These are phyloP conservation scores for Hygrophorus pudorinus DNA, from an alignment of 768 basidiomycete genomes.

Conservation along the genomic window DNA sequence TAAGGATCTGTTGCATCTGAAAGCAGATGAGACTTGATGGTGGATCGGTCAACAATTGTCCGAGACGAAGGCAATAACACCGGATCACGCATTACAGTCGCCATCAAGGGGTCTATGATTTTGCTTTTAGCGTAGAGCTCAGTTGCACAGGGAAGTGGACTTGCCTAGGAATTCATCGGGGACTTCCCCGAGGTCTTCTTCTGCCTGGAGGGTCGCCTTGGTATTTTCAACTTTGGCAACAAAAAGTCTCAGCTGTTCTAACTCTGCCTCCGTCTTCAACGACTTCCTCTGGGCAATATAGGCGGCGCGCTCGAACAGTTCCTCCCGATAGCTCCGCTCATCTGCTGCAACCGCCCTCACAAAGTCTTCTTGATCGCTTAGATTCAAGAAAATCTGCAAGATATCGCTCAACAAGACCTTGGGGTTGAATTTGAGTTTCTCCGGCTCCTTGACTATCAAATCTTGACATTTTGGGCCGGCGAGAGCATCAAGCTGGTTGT, in stretches of 20 bases:
- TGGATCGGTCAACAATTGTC: slow-evolving; percentile 72
- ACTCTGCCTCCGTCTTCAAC: slow-evolving; percentile 71
- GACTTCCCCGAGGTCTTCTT: slow-evolving; percentile 85
- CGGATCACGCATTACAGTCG: slow-evolving; percentile 90
- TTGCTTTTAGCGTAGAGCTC: slow-evolving; percentile 6
- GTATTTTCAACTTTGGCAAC: slow-evolving; percentile 77
- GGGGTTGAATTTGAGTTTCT: slow-evolving; percentile 86
- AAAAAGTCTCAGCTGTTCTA: slow-evolving; percentile 60
- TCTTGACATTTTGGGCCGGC: slow-evolving; percentile 85
- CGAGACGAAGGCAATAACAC: slow-evolving; percentile 81
- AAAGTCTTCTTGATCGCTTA: slow-evolving; percentile 73
- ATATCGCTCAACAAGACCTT: slow-evolving; percentile 76
- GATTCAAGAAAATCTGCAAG: slow-evolving; percentile 81
- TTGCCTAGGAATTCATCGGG: slow-evolving; percentile 93
- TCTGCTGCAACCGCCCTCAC: slow-evolving; percentile 85
- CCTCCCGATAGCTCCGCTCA: slow-evolving; percentile 81
- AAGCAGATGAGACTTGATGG: slow-evolving; percentile 90
- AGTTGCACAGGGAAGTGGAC: slow-evolving; percentile 15
- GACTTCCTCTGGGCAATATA: slow-evolving; percentile 47
- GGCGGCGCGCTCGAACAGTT: slow-evolving; percentile 73
- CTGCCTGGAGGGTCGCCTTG: slow-evolving; percentile 71
- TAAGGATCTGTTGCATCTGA: slow-evolving; percentile 93
- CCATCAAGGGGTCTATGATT: slow-evolving; percentile 74
- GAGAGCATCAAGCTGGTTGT: slow-evolving; percentile 85
- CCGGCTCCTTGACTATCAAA: slow-evolving; percentile 73